Evolutionary conservation across 1,139 yeast genomes (phyloP).

Genomic region (Blastobotrys raffinosifermentans): DNA sequence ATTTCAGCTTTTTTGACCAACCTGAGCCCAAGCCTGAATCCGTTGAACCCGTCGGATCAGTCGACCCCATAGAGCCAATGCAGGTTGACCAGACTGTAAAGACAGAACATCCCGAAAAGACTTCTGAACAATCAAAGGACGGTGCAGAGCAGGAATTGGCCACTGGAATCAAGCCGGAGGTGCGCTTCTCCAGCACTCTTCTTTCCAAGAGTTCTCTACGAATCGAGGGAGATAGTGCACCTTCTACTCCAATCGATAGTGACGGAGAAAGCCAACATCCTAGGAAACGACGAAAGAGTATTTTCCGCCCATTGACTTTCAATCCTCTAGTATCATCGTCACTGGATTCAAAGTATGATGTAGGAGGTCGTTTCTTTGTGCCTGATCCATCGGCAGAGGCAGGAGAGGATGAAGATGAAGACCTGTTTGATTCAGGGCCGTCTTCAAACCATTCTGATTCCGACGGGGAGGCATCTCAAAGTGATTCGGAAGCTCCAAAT

Average conservation of each 20-base stretch:
- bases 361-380: slow-evolving; percentile 80
- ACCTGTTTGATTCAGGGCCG: too few species aligned
- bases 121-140: too few species aligned
- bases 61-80: slow-evolving; percentile 9
- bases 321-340: slow-evolving; percentile 70
- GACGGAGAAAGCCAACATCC: not conserved
- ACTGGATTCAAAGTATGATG: slow-evolving; percentile 75
- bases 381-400: slow-evolving; percentile 25
- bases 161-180: not conserved
- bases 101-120: not conserved
- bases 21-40: too few species aligned
- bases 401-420: slow-evolving; percentile 15
- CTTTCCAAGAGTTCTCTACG: not conserved
- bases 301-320: slow-evolving; percentile 74
- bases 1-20: slow-evolving; percentile 40
- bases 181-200: slow-evolving; percentile 1
- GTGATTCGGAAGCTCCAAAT: too few species aligned
- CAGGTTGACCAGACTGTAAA: slow-evolving; percentile 1
- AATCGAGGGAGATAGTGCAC: too few species aligned
- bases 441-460: too few species aligned
- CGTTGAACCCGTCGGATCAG: too few species aligned
- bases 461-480: too few species aligned
- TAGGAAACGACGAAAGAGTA: slow-evolving; percentile 40
- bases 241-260: too few species aligned
- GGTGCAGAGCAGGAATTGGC: slow-evolving; percentile 1